Evolutionary conservation across 2,329 filamentous ascomycete genomes (phyloP), one percentile per base, ranked within the genome.

Genomic region (Ophiostoma himal-ulmi): DNA sequence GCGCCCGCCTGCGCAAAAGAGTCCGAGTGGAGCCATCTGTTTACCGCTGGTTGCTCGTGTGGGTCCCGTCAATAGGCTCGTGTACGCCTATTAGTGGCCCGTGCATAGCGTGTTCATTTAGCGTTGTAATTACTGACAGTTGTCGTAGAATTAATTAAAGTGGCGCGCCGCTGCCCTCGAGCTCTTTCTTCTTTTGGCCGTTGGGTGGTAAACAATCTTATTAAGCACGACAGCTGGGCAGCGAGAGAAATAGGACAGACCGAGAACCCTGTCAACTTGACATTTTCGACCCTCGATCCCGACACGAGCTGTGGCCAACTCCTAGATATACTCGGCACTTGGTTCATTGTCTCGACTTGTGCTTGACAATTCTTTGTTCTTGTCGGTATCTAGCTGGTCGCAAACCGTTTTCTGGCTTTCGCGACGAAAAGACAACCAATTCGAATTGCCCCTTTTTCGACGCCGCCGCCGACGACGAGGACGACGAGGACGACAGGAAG

Each of bases 11-110:
- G 52, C 2, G 52, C 52, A 30, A 57, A 22, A 57, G 6, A 26
- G n/a, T 30, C 20, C 44, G 14, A 48, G 52, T 26, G 52, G 52
- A 26, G 10, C 52, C 52, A 22, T 57, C 7, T 57, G 52, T 57
- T 57, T 57, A 57, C 52, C 52, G 52, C 52, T 57, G 52, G 52
- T 57, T 57, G 52, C 52, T 57, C 22, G 11, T 57, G 52, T 57
- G 52, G 52, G 52, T n/a, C 44, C 37, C 11, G 22, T 57, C 8
- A 22, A 57, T 57, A 48, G 11, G 41, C 4, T 44, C 11, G 41
- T 44, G 41, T 44, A 44, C 17, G 44, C 44, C 17, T 48, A 17
- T 7, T 20, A 48, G 52, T 57, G 52, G 52, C 7, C n/a, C 52
- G 52, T 57, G 52, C 52, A 57, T 22, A 57, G 52, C 52, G 52